These are phyloP conservation scores for Fusarium dimerum DNA, from an alignment of 2,329 filamentous ascomycete species.

Conservation along the genomic window DNA sequence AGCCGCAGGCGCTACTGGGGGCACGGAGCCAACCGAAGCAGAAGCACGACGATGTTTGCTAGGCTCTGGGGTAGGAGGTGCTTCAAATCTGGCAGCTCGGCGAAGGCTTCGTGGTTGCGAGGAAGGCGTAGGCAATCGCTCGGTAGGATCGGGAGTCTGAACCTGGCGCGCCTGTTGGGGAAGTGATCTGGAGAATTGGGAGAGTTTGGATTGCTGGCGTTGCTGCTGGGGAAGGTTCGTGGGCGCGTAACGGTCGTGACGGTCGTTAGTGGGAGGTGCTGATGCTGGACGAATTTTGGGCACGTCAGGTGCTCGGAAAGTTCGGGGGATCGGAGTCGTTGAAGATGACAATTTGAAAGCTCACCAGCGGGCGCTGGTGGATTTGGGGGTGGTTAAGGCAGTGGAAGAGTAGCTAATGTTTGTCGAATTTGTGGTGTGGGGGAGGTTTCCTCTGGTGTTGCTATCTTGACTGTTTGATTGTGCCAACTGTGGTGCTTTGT, in stretches of 20 bases:
- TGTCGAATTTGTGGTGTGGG: constrained; percentile 15
- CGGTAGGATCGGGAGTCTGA: constrained; percentile 39
- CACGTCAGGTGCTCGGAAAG: constrained; percentile 44
- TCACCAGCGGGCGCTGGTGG: constrained; percentile 43
- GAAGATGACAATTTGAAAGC: constrained; percentile 49
- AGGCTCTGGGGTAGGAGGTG: constrained; percentile 40
- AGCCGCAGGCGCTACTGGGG: constrained; percentile 33
- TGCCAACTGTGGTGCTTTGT: constrained; percentile 23
- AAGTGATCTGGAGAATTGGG: constrained; percentile 19
- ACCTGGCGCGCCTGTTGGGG: constrained; percentile 2
- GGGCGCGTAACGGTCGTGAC: constrained; percentile 55
- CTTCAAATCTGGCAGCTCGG: constrained; percentile 53
- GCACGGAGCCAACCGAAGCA: constrained; percentile 50
- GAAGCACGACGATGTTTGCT: constrained; percentile 48
- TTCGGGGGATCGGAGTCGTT: constrained; percentile 25
- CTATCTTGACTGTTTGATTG: constrained; percentile 13
- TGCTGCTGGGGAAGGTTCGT: constrained; percentile 45
- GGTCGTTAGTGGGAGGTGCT: constrained; percentile 46
- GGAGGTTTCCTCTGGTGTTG: constrained; percentile 5
- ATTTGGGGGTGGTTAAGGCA: constrained; percentile 14
- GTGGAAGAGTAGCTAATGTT: constrained; percentile 1
- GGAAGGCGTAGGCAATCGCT: constrained; percentile 47
- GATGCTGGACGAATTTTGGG: constrained; percentile 42
- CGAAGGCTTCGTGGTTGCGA: constrained; percentile 50
- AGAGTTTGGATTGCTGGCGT: constrained; percentile 40